These are phyloP conservation scores for Aspergillus carbonarius DNA, from an alignment of 2,329 filamentous ascomycete species.

Conservation along the genomic window DNA sequence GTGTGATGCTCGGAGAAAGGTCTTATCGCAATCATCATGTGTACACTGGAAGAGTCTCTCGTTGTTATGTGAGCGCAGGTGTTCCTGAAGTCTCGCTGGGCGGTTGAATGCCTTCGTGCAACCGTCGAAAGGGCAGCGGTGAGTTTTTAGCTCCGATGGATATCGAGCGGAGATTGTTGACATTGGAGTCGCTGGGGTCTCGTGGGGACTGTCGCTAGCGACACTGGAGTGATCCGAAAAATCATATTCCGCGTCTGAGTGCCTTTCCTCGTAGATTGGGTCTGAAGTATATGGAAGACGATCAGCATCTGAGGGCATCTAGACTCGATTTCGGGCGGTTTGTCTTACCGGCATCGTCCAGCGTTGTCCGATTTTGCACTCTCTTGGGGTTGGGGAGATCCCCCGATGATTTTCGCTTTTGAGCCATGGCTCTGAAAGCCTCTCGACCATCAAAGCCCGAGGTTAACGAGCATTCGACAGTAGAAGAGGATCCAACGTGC, in stretches of 20 bases:
- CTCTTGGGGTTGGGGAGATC: conserved; percentile 30
- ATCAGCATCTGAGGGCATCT: not conserved
- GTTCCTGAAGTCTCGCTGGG: conserved; percentile 74
- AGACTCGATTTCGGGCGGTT: conserved; percentile 5
- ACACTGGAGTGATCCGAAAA: conserved; percentile 30
- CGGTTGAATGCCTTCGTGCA: conserved; percentile 87
- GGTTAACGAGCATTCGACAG: conserved; percentile 3
- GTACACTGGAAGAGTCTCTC: conserved; percentile 76
- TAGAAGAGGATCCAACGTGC: not conserved
- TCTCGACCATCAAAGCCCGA: not conserved
- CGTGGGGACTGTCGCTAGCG: conserved; percentile 34
- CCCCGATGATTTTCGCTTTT: conserved; percentile 37
- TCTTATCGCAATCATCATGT: conserved; percentile 71
- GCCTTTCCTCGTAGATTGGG: conserved; percentile 32
- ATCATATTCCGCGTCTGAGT: conserved; percentile 36
- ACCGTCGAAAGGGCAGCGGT: conserved; percentile 69
- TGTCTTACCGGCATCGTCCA: conserved; percentile 32
- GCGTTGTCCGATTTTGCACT: conserved; percentile 27
- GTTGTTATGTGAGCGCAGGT: conserved; percentile 81
- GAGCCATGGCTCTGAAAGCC: conserved; percentile 29
- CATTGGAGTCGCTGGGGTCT: conserved; percentile 52
- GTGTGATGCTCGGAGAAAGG: conserved; percentile 83
- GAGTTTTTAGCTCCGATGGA: conserved; percentile 73
- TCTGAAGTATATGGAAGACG: conserved; percentile 20
- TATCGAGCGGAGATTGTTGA: conserved; percentile 50